Evolutionary conservation across 1,284 basidiomycete species (phyloP).

Genomic region (Leccinum olivaceoglutinosum): DNA sequence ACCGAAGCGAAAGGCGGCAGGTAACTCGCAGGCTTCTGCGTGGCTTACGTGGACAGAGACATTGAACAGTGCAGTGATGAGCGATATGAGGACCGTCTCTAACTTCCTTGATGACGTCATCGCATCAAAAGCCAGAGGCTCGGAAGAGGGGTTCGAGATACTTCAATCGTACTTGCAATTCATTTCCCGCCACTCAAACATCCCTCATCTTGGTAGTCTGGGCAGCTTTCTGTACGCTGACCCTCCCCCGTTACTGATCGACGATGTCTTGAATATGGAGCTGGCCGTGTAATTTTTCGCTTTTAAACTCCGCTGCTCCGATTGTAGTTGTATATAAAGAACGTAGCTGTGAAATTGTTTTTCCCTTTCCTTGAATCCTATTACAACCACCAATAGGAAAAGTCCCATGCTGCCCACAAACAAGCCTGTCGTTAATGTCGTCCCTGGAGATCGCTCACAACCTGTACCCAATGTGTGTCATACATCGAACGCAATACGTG

Average conservation of each 20-base stretch:
- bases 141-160: background rate
- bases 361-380: background rate
- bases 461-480: background rate
- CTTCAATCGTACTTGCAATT: background rate
- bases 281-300: background rate
- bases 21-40: background rate
- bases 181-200: background rate
- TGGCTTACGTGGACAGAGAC: background rate
- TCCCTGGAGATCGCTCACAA: background rate
- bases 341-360: background rate
- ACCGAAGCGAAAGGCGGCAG: background rate
- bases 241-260: background rate
- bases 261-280: background rate
- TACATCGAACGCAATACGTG: background rate
- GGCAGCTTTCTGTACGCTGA: constrained; percentile 1
- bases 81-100: background rate
- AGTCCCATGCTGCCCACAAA: background rate
- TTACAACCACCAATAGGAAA: background rate
- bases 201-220: background rate
- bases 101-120: background rate
- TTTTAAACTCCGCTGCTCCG: background rate
- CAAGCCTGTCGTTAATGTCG: background rate
- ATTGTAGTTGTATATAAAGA: background rate
- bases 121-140: background rate
- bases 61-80: background rate